Evolutionary conservation across 1,284 basidiomycete species (phyloP).

Genomic region (Trichosporon sp.): DNA sequence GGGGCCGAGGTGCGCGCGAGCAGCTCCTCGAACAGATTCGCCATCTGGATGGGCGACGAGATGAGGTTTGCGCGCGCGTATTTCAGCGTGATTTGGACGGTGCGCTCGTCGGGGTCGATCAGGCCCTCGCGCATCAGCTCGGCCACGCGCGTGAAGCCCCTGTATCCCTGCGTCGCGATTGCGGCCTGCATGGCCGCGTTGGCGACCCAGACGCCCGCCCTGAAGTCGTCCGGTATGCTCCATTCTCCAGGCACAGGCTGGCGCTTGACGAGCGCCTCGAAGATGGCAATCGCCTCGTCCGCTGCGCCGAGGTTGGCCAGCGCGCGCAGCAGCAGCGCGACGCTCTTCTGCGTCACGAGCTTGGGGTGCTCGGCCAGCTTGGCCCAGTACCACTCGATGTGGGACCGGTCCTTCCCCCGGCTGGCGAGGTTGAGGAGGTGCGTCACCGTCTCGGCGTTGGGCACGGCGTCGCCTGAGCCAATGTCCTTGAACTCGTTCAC

Average conservation of each 20-base stretch:
- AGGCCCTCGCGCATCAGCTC: conserved; percentile 16
- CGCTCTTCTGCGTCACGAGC: conserved; percentile 9
- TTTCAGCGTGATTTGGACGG: conserved; percentile 28
- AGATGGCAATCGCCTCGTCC: conserved; percentile 12
- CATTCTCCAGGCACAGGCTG: background rate
- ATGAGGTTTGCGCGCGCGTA: conserved; percentile 18
- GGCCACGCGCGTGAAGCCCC: conserved; percentile 12
- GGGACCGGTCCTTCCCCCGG: background rate
- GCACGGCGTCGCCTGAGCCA: background rate
- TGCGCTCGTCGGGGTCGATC: conserved; percentile 27
- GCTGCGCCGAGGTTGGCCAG: conserved; percentile 7
- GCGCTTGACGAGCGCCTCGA: background rate
- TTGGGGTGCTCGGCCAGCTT: background rate
- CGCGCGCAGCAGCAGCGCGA: conserved; percentile 14
- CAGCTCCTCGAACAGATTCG: conserved; percentile 22
- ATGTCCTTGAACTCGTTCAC: conserved; percentile 22
- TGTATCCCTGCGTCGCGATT: conserved; percentile 21
- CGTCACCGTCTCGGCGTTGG: conserved; percentile 5
- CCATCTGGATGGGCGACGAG: conserved; percentile 21
- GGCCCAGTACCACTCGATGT: conserved; percentile 1
- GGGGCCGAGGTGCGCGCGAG: conserved; percentile 15
- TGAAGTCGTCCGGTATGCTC: conserved; percentile 11
- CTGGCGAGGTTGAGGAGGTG: conserved; percentile 5
- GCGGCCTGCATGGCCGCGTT: conserved; percentile 22
- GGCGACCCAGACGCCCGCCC: conserved; percentile 16